phyloP scores from a whole-genome alignment of 768 basidiomycete species.

The Melanogaster broomeanus region DNA sequence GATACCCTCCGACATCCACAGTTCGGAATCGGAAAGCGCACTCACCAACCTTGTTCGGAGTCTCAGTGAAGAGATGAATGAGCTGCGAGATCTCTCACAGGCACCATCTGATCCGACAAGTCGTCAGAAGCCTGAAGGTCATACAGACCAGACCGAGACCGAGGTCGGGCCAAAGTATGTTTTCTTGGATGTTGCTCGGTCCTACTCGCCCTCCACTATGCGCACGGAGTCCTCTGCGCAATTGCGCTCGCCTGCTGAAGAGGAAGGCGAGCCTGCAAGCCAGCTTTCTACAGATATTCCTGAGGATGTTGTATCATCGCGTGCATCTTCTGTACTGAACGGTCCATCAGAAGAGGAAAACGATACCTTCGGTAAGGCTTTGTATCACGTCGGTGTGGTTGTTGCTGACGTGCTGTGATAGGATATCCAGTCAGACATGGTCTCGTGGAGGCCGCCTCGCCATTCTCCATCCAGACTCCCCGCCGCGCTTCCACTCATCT shows the following conservation, averaged over 20 bases:
- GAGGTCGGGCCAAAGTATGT: slow-evolving; percentile 12
- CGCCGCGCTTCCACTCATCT: slow-evolving; percentile 22
- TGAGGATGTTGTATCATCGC: slow-evolving; percentile 28
- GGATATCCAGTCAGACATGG: slow-evolving; percentile 26
- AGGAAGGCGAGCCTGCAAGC: background rate
- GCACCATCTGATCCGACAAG: slow-evolving; percentile 11
- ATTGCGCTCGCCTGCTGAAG: slow-evolving; percentile 5
- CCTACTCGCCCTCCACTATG: slow-evolving; percentile 12
- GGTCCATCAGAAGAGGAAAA: slow-evolving; percentile 16
- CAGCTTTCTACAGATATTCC: slow-evolving; percentile 12
- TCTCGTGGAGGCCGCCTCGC: slow-evolving; percentile 16
- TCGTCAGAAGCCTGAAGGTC: slow-evolving; percentile 9
- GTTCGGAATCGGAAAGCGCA: slow-evolving; percentile 36
- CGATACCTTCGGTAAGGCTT: slow-evolving; percentile 31
- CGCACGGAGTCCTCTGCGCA: slow-evolving; percentile 11
- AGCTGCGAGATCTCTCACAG: slow-evolving; percentile 15
- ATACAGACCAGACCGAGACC: slow-evolving; percentile 9
- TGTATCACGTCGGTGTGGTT: background rate
- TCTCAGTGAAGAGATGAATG: slow-evolving; percentile 38
- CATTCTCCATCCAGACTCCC: slow-evolving; percentile 10
- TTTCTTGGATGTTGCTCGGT: slow-evolving; percentile 16
- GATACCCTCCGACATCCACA: slow-evolving; percentile 32
- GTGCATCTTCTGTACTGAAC: slow-evolving; percentile 21
- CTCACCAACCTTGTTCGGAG: slow-evolving; percentile 42
- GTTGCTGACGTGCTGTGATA: slow-evolving; percentile 8